Conservation (phyloP, 495 filamentous ascomycete species). For the Hyaloscypha variabilis region DNA sequence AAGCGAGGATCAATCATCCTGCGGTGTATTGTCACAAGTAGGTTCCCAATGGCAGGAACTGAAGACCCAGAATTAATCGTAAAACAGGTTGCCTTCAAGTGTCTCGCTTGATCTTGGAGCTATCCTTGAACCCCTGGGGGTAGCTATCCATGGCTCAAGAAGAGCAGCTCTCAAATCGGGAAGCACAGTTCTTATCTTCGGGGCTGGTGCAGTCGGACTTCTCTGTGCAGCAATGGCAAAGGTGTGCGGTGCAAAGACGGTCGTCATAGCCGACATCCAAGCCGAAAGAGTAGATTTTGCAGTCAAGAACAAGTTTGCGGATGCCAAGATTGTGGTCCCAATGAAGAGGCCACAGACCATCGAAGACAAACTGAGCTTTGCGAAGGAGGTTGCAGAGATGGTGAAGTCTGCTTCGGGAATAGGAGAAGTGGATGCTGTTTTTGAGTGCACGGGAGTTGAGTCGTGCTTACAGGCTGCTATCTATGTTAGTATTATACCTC, state of each 20-base stretch:
- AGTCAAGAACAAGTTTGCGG: conserved; percentile 66
- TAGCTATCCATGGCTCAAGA: conserved; percentile 74
- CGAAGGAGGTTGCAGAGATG: conserved; percentile 59
- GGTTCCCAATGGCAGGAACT: conserved; percentile 25
- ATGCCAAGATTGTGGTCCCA: conserved; percentile 63
- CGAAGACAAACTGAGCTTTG: conserved; percentile 61
- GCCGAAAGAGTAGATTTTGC: conserved; percentile 72
- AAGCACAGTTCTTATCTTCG: conserved; percentile 70
- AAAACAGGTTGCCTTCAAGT: conserved; percentile 58
- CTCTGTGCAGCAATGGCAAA: conserved; percentile 70
- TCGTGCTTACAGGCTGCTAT: conserved; percentile 86
- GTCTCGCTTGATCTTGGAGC: conserved; percentile 72
- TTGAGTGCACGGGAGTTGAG: conserved; percentile 92
- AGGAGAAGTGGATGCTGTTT: conserved; percentile 75
- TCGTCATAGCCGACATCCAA: conserved; percentile 83
- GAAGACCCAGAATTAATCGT: conserved; percentile 33
- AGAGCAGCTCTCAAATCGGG: conserved; percentile 57
- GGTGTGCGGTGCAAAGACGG: conserved; percentile 54
- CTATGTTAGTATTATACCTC: conserved; percentile 54
- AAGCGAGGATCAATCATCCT: conserved; percentile 77
- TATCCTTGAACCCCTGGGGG: conserved; percentile 76
- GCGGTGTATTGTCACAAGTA: conserved; percentile 67
- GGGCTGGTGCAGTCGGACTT: conserved; percentile 80
- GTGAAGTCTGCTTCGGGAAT: conserved; percentile 45
- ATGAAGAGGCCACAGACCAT: conserved; percentile 54